phyloP scores from a whole-genome alignment of 208 protist genomes.

The Trypanosoma avium region DNA sequence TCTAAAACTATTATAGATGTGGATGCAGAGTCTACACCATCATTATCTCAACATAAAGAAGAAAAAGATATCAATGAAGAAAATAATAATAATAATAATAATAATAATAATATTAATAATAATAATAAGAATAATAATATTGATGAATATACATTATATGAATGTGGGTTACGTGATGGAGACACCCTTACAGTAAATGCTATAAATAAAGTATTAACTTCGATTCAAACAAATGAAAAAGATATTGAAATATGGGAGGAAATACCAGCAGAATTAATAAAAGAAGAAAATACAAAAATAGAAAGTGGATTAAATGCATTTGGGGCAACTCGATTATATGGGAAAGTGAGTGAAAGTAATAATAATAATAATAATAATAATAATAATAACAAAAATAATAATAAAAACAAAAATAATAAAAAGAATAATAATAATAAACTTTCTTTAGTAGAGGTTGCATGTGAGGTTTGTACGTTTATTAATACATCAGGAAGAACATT shows the following conservation, averaged over 20 bases:
- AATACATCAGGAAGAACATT: slow-evolving; percentile 53
- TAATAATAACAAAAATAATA: background rate
- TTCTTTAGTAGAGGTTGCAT: slow-evolving; percentile 37
- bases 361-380: background rate
- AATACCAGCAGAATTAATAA: slow-evolving; percentile 59
- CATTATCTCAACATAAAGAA: background rate
- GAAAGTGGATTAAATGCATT: slow-evolving; percentile 34
- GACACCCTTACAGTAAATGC: slow-evolving; percentile 65
- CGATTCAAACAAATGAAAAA: slow-evolving; percentile 10
- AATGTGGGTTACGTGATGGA: slow-evolving; percentile 66
- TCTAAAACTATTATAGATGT: background rate
- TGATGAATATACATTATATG: slow-evolving; percentile 57
- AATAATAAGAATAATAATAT: background rate
- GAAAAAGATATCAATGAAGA: background rate
- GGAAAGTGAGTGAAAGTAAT: slow-evolving; percentile 7
- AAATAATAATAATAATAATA: background rate
- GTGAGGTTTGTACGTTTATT: slow-evolving; percentile 77
- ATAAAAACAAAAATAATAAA: background rate
- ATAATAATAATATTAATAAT: background rate
- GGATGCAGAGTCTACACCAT: background rate
- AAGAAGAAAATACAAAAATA: slow-evolving; percentile 25
- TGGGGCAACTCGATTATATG: slow-evolving; percentile 42
- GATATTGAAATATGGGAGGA: slow-evolving; percentile 58
- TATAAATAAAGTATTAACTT: slow-evolving; percentile 37
- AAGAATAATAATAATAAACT: background rate